Base-by-base conservation (phyloP, 2,329 filamentous ascomycete species). In the Penicillium sp. region DNA sequence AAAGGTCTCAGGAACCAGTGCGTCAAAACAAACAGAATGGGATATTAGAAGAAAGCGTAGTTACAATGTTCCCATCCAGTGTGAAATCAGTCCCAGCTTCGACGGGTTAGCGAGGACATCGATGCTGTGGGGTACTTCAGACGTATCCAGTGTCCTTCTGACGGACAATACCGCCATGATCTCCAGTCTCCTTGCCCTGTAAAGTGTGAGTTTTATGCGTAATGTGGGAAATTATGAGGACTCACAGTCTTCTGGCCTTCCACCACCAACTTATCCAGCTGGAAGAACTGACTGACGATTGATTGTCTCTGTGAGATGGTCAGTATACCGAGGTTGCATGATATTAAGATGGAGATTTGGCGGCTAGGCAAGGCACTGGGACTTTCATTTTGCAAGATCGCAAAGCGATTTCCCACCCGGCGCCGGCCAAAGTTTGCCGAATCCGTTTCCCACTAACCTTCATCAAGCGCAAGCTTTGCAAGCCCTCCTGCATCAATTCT, bases 201-300 rank as follows among this genome's bases (percentile, higher is more conserved):
- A 46, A 43, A 31, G 16, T 29, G 34, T 61, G 24, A 60, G 53
- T 21, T 21, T 42, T 56, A 54, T 16, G 13, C 16, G 22, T 36
- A 14, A 13, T 3, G 16, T n/a, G 14, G 14, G 2, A n/a, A 13
- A n/a, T 36, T 36, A 11, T n/a, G 34, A 5, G 8, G 34, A 77
- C 83, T 62, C 82, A 91, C 88, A 67, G 88, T 86, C 73, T 91
- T 88, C 55, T 90, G 88, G 16, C 90, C 90, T 76, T 99, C 94
- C 0, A 99, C 90, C 13, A 99, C 94, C 75, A 99, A 83, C 69
- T 86, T 83, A 71, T 97, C 92, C 59, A 95, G 75, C 77, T 97
- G 90, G 79, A 91, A 97, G 77, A 97, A 97, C 72, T 96, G 90
- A 71, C 92, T 95, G 69, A 99, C 86, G 47, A 94, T 83, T 10